Evolutionary conservation across 2,329 filamentous ascomycete species (phyloP), one percentile per base, ranked within the genome.

Genomic region (Alternaria postmessia): DNA sequence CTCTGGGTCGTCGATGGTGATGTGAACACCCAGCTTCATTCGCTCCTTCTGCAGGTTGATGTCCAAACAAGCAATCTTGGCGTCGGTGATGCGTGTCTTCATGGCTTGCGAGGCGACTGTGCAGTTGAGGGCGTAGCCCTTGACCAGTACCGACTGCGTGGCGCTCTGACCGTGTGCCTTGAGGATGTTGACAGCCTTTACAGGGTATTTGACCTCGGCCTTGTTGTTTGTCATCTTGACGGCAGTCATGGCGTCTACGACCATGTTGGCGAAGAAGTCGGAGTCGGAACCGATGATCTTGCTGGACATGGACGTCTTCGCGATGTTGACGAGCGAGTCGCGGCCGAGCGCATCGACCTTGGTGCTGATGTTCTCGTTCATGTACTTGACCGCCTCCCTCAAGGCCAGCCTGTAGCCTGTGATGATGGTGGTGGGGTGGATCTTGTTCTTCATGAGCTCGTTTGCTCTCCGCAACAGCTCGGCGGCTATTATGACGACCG

Each of bases 1-100:
- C 78, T 96, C 90, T 49, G 95, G 95, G 78, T 99, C 95, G 72
- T 99, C 95, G 67, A 99, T 91, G 12, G 95, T 98, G 74, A 99
- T 97, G 81, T 99, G 94, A 62, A 99, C 95, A 69, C 95, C 95
- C 60, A 99, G 85, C 87, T 99, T 98, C 95, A 99, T 98, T 71
- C 94, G 88, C 85, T 98, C 94, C 85, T 99, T 99, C 78, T 98
- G 94, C 74, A 99, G 81, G 81, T 99, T 99, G 88, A 99, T 98
- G 79, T 99, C 95, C 63, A 99, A 82, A 73, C 94, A 90, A 51
- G 95, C 95, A 80, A 99, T 99, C 85, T 96, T 98, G 68, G 95
- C 95, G 80, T 98, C 94, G 53, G 87, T 88, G 78, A 99, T 88
- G 72, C 91, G 88, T 30, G 95, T 99, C 73, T 89, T 93, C 95